These are phyloP conservation scores for Metschnikowia drakensbergensis DNA, from an alignment of 805 yeast genomes.

Conservation along the genomic window DNA sequence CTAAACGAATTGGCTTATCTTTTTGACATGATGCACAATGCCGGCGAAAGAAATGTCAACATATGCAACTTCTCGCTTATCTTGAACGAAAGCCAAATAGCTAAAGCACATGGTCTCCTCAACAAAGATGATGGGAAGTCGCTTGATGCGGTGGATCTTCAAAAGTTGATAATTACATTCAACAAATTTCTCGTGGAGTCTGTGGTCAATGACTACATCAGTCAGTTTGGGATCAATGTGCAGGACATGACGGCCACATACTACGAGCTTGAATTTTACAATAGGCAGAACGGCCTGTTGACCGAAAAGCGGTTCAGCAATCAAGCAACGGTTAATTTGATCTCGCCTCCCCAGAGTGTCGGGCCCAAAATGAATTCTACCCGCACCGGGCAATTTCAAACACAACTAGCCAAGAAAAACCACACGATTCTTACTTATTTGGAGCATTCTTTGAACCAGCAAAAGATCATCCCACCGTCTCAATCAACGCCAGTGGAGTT, in stretches of 20 bases:
- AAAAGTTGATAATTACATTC: constrained; percentile 49
- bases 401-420: constrained; percentile 24
- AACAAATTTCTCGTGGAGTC: constrained; percentile 55
- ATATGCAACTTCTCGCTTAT: constrained; percentile 69
- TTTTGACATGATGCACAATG: constrained; percentile 86
- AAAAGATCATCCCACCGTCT: constrained; percentile 48
- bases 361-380: constrained; percentile 12
- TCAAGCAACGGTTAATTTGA: constrained; percentile 43
- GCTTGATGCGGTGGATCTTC: constrained; percentile 42
- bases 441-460: constrained; percentile 57
- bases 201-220: constrained; percentile 47
- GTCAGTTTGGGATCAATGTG: constrained; percentile 22
- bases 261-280: constrained; percentile 38
- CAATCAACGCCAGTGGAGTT: constrained; percentile 31
- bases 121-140: constrained; percentile 47
- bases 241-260: constrained; percentile 40
- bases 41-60: constrained; percentile 66
- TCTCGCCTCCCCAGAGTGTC: constrained; percentile 30
- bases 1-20: constrained; percentile 83
- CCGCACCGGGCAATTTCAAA: constrained; percentile 3
- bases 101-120: constrained; percentile 49
- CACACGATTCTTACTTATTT: constrained; percentile 48
- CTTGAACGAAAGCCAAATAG: constrained; percentile 39
- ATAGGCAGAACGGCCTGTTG: constrained; percentile 37
- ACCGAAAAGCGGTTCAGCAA: constrained; percentile 31